phyloP scores from a whole-genome alignment of 495 filamentous ascomycete genomes.

The Cetradonia linearis region DNA sequence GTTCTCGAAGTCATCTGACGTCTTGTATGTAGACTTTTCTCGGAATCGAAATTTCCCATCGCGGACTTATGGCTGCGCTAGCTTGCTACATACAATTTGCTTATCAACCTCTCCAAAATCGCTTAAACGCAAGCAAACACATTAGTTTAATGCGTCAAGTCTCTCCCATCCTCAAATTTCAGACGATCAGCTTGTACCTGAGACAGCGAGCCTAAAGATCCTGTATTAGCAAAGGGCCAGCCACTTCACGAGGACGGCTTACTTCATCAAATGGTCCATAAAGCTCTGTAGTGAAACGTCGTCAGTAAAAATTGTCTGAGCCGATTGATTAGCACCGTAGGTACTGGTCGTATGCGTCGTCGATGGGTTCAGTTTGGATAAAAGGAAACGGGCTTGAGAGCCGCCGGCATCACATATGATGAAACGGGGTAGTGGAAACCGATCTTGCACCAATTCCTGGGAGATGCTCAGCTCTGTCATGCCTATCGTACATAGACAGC shows the following conservation, averaged over 20 bases:
- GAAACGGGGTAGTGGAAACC: constrained; percentile 95
- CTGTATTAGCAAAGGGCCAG: constrained; percentile 28
- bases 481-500: neutral
- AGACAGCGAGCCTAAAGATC: constrained; percentile 48
- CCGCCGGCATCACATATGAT: constrained; percentile 98
- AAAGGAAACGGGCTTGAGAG: constrained; percentile 92
- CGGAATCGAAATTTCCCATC: neutral
- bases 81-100: neutral
- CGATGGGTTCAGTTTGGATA: constrained; percentile 95
- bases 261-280: constrained; percentile 99
- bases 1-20: neutral
- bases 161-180: neutral
- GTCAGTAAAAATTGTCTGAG: constrained; percentile 98
- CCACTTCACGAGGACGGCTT: constrained; percentile 31
- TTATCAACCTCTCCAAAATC: neutral
- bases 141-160: neutral
- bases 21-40: neutral
- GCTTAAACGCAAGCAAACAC: neutral
- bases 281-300: constrained; percentile 98
- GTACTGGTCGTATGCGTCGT: constrained; percentile 94
- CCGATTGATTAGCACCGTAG: constrained; percentile 84
- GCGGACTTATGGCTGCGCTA: neutral
- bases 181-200: constrained; percentile 44
- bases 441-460: constrained; percentile 94
- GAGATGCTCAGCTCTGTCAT: constrained; percentile 16